Conservation (phyloP, 805 yeast genomes). For the Kurtzmaniella cleridarum region DNA sequence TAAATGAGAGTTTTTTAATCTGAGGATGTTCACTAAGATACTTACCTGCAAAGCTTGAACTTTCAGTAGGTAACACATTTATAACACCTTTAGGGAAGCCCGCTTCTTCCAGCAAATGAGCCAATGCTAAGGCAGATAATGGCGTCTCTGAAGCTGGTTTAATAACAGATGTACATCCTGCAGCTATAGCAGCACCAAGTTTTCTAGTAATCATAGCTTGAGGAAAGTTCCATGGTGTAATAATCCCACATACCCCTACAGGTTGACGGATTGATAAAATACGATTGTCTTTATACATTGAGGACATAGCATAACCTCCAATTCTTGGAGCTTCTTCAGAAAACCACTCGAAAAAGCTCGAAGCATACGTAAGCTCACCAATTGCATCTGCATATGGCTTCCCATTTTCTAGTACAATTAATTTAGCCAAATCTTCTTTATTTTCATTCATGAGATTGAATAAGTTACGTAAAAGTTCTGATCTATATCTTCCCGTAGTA, state of each 20-base stretch:
- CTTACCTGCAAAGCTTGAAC: constrained; percentile 46
- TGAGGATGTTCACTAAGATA: constrained; percentile 40
- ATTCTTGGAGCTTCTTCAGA: constrained; percentile 75
- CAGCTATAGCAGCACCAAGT: constrained; percentile 71
- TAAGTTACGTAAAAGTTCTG: constrained; percentile 47
- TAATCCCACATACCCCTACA: constrained; percentile 73
- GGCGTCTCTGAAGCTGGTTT: constrained; percentile 81
- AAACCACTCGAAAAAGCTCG: constrained; percentile 85
- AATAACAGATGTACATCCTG: constrained; percentile 72
- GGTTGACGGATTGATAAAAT: constrained; percentile 65
- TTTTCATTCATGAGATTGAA: constrained; percentile 51
- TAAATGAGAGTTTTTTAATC: constrained; percentile 55
- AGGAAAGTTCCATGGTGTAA: constrained; percentile 87
- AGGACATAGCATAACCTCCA: constrained; percentile 61
- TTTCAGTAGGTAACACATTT: constrained; percentile 53
- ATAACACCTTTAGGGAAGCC: constrained; percentile 69
- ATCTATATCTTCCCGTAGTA: constrained; percentile 53
- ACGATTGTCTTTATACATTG: constrained; percentile 43
- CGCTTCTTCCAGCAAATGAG: constrained; percentile 54
- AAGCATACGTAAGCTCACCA: constrained; percentile 64
- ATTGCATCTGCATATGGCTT: constrained; percentile 66
- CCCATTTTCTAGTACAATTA: constrained; percentile 69
- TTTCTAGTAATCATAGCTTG: constrained; percentile 73
- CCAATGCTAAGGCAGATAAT: constrained; percentile 64
- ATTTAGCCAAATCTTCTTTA: constrained; percentile 57